Evolutionary conservation across 257 asterid species (phyloP).

Genomic region (Ophiorrhiza pumila): DNA sequence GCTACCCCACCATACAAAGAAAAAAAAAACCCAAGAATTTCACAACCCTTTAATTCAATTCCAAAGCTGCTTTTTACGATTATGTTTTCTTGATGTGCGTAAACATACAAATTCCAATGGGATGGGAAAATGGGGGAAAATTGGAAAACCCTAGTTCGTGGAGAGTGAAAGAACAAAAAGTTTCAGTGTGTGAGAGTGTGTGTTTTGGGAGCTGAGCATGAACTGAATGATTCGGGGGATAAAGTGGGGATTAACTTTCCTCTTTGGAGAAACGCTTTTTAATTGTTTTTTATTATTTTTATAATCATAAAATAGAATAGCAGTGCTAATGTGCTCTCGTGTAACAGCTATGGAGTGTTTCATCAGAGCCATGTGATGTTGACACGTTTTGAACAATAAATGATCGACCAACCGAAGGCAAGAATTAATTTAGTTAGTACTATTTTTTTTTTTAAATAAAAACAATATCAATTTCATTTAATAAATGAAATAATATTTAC

Average conservation of each 20-base stretch:
- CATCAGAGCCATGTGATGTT: too few species aligned
- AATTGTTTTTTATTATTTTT: too few species aligned
- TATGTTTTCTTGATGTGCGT: not conserved
- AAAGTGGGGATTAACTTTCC: not conserved
- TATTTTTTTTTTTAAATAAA: too few species aligned
- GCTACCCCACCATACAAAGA: not conserved
- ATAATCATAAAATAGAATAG: too few species aligned
- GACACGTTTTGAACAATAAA: too few species aligned
- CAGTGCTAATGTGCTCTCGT: too few species aligned
- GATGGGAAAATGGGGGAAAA: not conserved
- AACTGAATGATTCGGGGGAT: slow-evolving; percentile 4
- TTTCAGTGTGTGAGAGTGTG: not conserved
- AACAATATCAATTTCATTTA: too few species aligned
- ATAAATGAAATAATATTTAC: too few species aligned
- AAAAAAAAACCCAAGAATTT: not conserved
- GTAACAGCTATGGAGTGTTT: too few species aligned
- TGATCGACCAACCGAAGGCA: too few species aligned
- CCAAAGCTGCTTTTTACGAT: slow-evolving; percentile 4
- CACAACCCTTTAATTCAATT: not conserved
- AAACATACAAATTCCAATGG: not conserved
- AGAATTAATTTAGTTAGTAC: too few species aligned
- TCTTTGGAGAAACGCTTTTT: too few species aligned
- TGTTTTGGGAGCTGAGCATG: not conserved
- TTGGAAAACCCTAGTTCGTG: slow-evolving; percentile 2
- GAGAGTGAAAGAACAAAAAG: not conserved